Conservation (phyloP, 2,329 filamentous ascomycete genomes). For the Colletotrichum godetiae region DNA sequence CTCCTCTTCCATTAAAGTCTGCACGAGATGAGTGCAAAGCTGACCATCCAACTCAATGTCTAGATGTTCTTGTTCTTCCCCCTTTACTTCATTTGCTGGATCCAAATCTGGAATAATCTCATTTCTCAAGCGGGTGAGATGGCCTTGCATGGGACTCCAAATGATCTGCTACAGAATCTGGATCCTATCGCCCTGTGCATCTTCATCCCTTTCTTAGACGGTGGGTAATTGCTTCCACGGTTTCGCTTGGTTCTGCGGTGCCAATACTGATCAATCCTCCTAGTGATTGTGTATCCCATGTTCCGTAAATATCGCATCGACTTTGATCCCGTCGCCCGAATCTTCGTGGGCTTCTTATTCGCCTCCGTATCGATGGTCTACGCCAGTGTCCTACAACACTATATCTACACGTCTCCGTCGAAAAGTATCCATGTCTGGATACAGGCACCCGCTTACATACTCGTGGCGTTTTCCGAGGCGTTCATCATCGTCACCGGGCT, state of each 20-base stretch:
- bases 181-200: constrained; percentile 42
- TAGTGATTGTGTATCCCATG: constrained; percentile 37
- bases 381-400: constrained; percentile 38
- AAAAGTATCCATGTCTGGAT: constrained; percentile 64
- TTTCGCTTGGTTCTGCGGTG: background rate
- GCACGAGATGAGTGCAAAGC: background rate
- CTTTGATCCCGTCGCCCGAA: constrained; percentile 38
- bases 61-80: constrained; percentile 37
- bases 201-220: constrained; percentile 43
- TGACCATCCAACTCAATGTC: background rate
- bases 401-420: constrained; percentile 37
- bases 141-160: constrained; percentile 39
- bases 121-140: constrained; percentile 43
- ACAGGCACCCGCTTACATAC: constrained; percentile 63
- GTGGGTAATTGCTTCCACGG: background rate
- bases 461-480: constrained; percentile 70
- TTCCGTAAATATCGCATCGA: constrained; percentile 38
- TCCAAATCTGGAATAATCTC: constrained; percentile 48
- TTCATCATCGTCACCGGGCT: constrained; percentile 75
- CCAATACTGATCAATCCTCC: background rate
- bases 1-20: too few relatives aligned
- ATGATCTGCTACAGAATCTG: constrained; percentile 43
- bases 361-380: constrained; percentile 40
- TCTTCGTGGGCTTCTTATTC: constrained; percentile 40
- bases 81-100: constrained; percentile 52